Evolutionary conservation across 1,139 yeast genomes (phyloP), one percentile per base, ranked within the genome.

Genomic region (Suhomyces coccinellae): DNA sequence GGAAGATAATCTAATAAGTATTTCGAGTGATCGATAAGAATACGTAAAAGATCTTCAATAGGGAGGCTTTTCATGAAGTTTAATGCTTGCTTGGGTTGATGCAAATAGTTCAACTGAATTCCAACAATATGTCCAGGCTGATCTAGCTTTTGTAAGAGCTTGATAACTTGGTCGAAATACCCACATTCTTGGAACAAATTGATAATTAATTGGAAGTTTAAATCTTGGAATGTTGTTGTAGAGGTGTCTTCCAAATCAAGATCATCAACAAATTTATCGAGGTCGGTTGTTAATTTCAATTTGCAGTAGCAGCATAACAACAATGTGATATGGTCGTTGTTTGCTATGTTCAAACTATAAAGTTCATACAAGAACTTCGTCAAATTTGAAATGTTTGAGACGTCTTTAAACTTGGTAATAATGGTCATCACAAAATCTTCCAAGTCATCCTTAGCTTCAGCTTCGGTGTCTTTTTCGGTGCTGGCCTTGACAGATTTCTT

Each of bases 291-390:
- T 54, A 79, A 77, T 52, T 85, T 86, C 51, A 89, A 67, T 60
- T 91, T 91, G 52, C 97, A 88, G 56, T 87, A 85, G 42, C 95
- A 85, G 51, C 95, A 87, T 30, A 93, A 67, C 32, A 93, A 69
- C 27, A 93, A 66, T 0, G 97, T 90, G 3, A 90, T 77, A 61
- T 93, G 97, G 59, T 90, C 96, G 38, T 80, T 76, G 32, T 80
- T 79, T 0, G 96, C 84, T 12, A 77, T 55, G 63, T 55, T 67
- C 43, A 66, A 66, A 10, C 73, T 73, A 44, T 87, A 75, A 50
- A 91, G 69, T 13, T 63, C 61, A 46, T 82, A 82, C 34, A 93
- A 67, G 55, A 87, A 91, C 41, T 69, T 71, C 0, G 93, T 79
- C 52, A 93, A 66, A 48, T 81, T 79, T 11, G 73, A 69, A 4